phyloP scores from a whole-genome alignment of 2,329 filamentous ascomycete genomes.

The Penicillium sp. region DNA sequence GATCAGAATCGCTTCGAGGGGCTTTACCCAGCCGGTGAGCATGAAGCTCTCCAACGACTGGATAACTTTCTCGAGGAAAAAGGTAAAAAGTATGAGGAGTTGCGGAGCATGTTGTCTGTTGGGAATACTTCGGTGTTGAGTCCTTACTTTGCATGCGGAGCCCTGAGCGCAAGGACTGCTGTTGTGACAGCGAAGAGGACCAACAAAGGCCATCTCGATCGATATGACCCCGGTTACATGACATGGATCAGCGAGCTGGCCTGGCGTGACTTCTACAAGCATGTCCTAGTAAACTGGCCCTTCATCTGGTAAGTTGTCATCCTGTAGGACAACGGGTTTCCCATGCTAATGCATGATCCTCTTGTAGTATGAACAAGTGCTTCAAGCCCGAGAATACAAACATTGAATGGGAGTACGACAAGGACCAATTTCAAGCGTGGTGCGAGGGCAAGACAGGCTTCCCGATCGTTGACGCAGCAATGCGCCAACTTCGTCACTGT shows the following conservation, averaged over 20 bases:
- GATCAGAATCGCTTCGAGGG: conserved; percentile 57
- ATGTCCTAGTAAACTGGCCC: conserved; percentile 81
- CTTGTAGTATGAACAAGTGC: conserved; percentile 64
- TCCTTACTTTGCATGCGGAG: conserved; percentile 69
- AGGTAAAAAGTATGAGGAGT: conserved; percentile 60
- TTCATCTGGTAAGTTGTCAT: conserved; percentile 50
- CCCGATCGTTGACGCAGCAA: conserved; percentile 81
- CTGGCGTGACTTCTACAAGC: conserved; percentile 86
- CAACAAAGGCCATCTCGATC: conserved; percentile 64
- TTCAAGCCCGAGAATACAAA: conserved; percentile 83
- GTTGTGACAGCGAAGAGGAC: conserved; percentile 61
- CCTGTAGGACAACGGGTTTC: neutral
- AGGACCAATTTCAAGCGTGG: conserved; percentile 70
- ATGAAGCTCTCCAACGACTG: conserved; percentile 64
- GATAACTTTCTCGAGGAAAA: conserved; percentile 65
- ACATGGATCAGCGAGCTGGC: conserved; percentile 80
- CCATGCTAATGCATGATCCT: neutral
- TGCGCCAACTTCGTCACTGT: conserved; percentile 68
- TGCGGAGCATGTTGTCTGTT: conserved; percentile 64
- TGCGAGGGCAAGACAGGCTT: conserved; percentile 71
- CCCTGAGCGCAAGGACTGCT: conserved; percentile 65
- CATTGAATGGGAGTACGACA: conserved; percentile 76
- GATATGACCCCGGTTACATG: conserved; percentile 63
- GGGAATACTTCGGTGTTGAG: conserved; percentile 67
- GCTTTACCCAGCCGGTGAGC: conserved; percentile 73